Conservation (phyloP, 495 filamentous ascomycete genomes). For the Xylaria bambusicola region DNA sequence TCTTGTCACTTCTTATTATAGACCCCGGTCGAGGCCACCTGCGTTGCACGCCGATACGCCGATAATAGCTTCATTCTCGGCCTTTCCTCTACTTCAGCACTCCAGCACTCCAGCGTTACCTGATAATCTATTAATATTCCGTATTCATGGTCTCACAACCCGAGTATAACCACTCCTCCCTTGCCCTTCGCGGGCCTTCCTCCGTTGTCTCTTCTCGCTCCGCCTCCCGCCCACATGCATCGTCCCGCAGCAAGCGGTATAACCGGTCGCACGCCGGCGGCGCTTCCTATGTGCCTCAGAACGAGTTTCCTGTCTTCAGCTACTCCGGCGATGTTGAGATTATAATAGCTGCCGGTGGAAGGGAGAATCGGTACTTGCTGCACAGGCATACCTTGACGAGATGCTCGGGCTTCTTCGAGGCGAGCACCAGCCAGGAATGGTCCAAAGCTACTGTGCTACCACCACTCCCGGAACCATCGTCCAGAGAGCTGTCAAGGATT, state of each 20-base stretch:
- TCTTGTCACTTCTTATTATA: not conserved
- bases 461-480: slow-evolving; percentile 31
- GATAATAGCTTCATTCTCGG: not conserved
- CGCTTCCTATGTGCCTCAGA: slow-evolving; percentile 68
- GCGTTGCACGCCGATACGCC: no score
- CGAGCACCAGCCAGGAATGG: slow-evolving; percentile 86
- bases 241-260: slow-evolving; percentile 64
- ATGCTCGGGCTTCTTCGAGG: slow-evolving; percentile 91
- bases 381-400: slow-evolving; percentile 82
- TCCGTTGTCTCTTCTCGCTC: slow-evolving; percentile 55
- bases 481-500: slow-evolving; percentile 53
- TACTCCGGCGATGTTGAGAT: slow-evolving; percentile 92
- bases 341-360: slow-evolving; percentile 65
- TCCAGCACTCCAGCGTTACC: not conserved
- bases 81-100: not conserved
- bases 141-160: slow-evolving; percentile 73
- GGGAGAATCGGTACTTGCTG: slow-evolving; percentile 80
- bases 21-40: no score
- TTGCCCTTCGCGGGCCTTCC: slow-evolving; percentile 59
- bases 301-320: slow-evolving; percentile 89
- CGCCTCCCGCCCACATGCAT: slow-evolving; percentile 44
- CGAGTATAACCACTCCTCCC: slow-evolving; percentile 49
- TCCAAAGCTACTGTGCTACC: slow-evolving; percentile 51
- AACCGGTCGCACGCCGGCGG: slow-evolving; percentile 82
- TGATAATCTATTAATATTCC: slow-evolving; percentile 14